Evolutionary conservation across 2,329 filamentous ascomycete genomes (phyloP), one percentile per base, ranked within the genome.

Genomic region (Cladosporium austrohemisphaericum): DNA sequence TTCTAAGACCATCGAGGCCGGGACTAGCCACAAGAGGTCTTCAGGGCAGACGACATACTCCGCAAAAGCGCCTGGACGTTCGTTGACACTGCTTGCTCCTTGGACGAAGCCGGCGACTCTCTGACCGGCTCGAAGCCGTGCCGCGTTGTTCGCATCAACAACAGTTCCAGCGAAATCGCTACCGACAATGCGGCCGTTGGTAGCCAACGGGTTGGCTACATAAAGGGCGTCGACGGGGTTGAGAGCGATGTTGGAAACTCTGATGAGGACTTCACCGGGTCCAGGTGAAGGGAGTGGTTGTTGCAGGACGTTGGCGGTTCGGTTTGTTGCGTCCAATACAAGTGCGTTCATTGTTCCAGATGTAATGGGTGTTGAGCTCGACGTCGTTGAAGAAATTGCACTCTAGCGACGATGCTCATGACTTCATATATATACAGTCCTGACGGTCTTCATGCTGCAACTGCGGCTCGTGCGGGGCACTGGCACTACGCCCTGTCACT

Each of bases 21-120:
- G 69, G 0, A 74, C 49, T 1, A 50, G 54, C 67, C 71, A 73
- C 1, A 69, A 57, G 0, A 75, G 60, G 31, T 73, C 70, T 31
- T 59, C 63, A 1, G 63, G 59, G 0, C 61, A 49, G 0, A 50
- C 56, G 8, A 73, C 50, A 40, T 68, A 73, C 46, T 76, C 71
- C 1, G 73, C 67, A 54, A 76, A 76, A 0, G 72, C 71, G 5
- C 73, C 74, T 0, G 72, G 69, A 0, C 69, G 65, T 4, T 70
- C 63, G 43, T 75, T 74, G 5, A 62, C 57, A 10, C 66, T 70
- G 47, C 66, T 69, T 1, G 71, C 72, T 13, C 71, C 72, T 50
- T 75, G 71, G 0, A 72, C 58, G 31, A 74, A 74, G 0, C 71
- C 71, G 1, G 70, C 61, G 0, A 74, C 69, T 3, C 64, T 60